A percentile compares a stretch with the other conserved stretches of the same genome.
Conservation (phyloP, 805 yeast genomes). For the Yamadazyma ubonensis region DNA sequence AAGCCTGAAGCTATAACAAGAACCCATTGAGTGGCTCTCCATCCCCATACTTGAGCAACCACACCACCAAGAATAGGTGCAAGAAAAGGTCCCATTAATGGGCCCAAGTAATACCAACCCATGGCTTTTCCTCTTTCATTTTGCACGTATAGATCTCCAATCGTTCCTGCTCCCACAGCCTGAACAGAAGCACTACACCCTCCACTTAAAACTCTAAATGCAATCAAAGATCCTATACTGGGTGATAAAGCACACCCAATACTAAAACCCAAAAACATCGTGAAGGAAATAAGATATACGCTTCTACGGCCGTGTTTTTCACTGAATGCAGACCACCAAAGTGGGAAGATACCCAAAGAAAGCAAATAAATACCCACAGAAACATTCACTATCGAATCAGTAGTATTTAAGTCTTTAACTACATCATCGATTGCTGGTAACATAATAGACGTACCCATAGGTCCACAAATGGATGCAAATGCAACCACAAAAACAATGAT, state of each 20-base stretch:
- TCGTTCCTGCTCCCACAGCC: slow-evolving; percentile 87
- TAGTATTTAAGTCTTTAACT: slow-evolving; percentile 52
- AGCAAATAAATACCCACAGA: slow-evolving; percentile 78
- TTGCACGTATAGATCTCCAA: slow-evolving; percentile 67
- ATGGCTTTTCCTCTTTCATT: slow-evolving; percentile 73
- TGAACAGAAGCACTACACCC: slow-evolving; percentile 85
- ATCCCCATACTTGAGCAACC: slow-evolving; percentile 68
- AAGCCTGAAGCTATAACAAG: slow-evolving; percentile 65
- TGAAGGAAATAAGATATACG: slow-evolving; percentile 68
- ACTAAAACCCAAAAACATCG: slow-evolving; percentile 60
- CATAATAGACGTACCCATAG: slow-evolving; percentile 85
- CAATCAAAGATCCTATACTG: slow-evolving; percentile 59
- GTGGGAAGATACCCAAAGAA: slow-evolving; percentile 73
- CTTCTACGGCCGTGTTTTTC: slow-evolving; percentile 74
- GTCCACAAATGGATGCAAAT: slow-evolving; percentile 74
- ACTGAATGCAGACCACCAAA: slow-evolving; percentile 86
- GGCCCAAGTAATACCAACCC: slow-evolving; percentile 80
- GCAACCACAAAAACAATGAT: slow-evolving; percentile 66
- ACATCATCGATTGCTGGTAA: slow-evolving; percentile 74
- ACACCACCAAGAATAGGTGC: slow-evolving; percentile 82
- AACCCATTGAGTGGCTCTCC: slow-evolving; percentile 91
- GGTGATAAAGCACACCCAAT: slow-evolving; percentile 72
- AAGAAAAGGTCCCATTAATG: slow-evolving; percentile 74
- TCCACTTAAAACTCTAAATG: slow-evolving; percentile 69
- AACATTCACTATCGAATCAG: slow-evolving; percentile 62